phyloP scores from a whole-genome alignment of 108 stramenopile species.

The Pseudonitzschia multiseries region DNA sequence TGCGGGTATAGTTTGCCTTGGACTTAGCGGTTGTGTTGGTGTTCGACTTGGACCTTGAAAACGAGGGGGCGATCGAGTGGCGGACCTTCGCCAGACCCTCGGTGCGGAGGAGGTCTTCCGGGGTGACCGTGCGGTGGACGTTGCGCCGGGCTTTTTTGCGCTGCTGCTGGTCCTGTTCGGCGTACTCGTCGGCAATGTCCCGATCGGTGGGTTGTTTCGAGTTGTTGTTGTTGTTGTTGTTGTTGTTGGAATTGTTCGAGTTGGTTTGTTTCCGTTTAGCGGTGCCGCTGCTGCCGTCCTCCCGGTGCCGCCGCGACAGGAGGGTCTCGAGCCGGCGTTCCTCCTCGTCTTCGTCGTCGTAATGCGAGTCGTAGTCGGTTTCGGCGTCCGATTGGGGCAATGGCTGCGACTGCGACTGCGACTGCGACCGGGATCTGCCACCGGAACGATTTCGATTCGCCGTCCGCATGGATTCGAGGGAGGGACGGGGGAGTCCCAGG shows the following conservation, averaged over 20 bases:
- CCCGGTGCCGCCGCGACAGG: conserved; percentile 56
- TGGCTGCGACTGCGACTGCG: neutral
- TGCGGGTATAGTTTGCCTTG: conserved; percentile 23
- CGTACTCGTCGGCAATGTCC: conserved; percentile 54
- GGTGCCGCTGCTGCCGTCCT: conserved; percentile 44
- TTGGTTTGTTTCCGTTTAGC: too few relatives aligned
- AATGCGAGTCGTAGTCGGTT: conserved; percentile 10
- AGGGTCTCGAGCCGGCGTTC: conserved; percentile 44
- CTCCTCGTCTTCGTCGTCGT: conserved; percentile 27
- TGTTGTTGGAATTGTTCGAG: conserved; percentile 19
- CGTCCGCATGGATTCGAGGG: neutral
- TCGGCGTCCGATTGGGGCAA: neutral
- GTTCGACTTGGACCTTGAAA: neutral
- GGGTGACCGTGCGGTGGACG: neutral
- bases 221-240: conserved; percentile 4
- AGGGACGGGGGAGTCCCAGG: too few relatives aligned
- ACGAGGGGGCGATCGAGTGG: conserved; percentile 32
- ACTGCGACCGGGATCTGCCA: too few relatives aligned
- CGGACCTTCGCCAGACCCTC: conserved; percentile 31
- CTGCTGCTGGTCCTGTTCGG: conserved; percentile 42
- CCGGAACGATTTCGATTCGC: neutral
- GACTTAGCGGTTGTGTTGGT: conserved; percentile 5
- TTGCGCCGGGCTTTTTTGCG: conserved; percentile 6
- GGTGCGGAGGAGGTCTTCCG: conserved; percentile 10
- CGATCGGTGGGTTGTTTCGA: conserved; percentile 11